phyloP scores from a whole-genome alignment of 2,329 filamentous ascomycete genomes.

The Annulohypoxylon truncatum region DNA sequence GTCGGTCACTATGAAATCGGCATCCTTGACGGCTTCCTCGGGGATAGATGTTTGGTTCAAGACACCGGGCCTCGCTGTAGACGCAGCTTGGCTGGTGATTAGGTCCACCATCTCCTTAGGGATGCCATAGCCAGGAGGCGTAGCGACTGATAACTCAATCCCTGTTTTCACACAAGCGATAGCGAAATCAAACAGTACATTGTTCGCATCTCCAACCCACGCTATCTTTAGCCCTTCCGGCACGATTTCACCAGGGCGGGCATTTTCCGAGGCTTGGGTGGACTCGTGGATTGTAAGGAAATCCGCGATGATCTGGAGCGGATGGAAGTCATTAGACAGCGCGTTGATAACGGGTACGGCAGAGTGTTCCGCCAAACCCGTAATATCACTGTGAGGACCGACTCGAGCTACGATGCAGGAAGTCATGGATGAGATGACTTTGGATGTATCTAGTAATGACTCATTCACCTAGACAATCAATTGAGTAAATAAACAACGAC shows the following conservation, averaged over 20 bases:
- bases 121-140: conserved; percentile 86
- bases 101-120: conserved; percentile 78
- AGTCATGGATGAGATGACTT: conserved; percentile 94
- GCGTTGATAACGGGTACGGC: conserved; percentile 87
- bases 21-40: conserved; percentile 85
- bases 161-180: conserved; percentile 90
- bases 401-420: conserved; percentile 85
- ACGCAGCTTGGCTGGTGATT: conserved; percentile 72
- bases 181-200: conserved; percentile 93
- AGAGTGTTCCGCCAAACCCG: conserved; percentile 76
- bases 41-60: conserved; percentile 82
- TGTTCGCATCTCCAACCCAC: conserved; percentile 97
- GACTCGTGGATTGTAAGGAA: conserved; percentile 89
- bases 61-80: conserved; percentile 69
- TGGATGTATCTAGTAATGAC: conserved; percentile 89
- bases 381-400: conserved; percentile 79
- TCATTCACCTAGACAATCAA: conserved; percentile 77
- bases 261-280: conserved; percentile 63
- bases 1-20: conserved; percentile 93
- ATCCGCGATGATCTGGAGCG: conserved; percentile 93
- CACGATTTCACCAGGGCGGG: conserved; percentile 62
- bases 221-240: conserved; percentile 89
- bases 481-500: conserved; percentile 28
- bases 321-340: conserved; percentile 90
- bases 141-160: conserved; percentile 86